Percentiles rank a stretch among this genome's conserved stretches.
These are phyloP conservation scores for Bertia moriformis DNA, from an alignment of 2,329 filamentous ascomycete genomes.

Conservation along the genomic window DNA sequence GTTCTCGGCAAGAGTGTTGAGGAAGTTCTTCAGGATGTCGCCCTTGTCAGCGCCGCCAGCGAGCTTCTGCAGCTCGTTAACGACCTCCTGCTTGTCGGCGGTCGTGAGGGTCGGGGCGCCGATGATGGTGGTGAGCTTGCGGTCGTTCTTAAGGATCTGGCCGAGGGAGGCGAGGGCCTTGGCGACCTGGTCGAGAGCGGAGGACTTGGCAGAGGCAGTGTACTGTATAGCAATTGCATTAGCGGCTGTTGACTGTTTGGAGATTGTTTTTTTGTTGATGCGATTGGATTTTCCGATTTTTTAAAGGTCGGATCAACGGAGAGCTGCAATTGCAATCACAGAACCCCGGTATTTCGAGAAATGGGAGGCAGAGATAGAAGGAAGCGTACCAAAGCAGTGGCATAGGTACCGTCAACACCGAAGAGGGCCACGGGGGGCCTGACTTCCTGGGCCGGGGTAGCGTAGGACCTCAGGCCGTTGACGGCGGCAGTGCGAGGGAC, in stretches of 20 bases:
- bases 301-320: not conserved
- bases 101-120: slow-evolving; percentile 63
- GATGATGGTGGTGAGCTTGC: slow-evolving; percentile 67
- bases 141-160: slow-evolving; percentile 64
- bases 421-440: slow-evolving; percentile 85
- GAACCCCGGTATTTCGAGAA: slow-evolving; percentile 2
- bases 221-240: slow-evolving; percentile 56
- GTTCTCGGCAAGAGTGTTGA: slow-evolving; percentile 81
- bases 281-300: slow-evolving; percentile 2
- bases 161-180: slow-evolving; percentile 62
- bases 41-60: slow-evolving; percentile 53
- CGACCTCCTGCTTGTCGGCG: slow-evolving; percentile 71
- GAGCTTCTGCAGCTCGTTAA: slow-evolving; percentile 77
- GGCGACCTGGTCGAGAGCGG: slow-evolving; percentile 70
- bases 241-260: slow-evolving; percentile 11
- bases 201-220: slow-evolving; percentile 83
- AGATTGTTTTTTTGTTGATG: slow-evolving; percentile 2
- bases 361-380: slow-evolving; percentile 1
- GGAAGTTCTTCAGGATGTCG: slow-evolving; percentile 86
- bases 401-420: slow-evolving; percentile 95
- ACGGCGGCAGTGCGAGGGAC: slow-evolving; percentile 50
- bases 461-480: slow-evolving; percentile 51
- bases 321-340: too few species aligned
- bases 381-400: slow-evolving; percentile 80
- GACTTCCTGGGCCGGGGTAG: slow-evolving; percentile 45